These are phyloP conservation scores for Batkoa obscura DNA, from an alignment of 371 early-diverging fungal genomes.

Conservation along the genomic window DNA sequence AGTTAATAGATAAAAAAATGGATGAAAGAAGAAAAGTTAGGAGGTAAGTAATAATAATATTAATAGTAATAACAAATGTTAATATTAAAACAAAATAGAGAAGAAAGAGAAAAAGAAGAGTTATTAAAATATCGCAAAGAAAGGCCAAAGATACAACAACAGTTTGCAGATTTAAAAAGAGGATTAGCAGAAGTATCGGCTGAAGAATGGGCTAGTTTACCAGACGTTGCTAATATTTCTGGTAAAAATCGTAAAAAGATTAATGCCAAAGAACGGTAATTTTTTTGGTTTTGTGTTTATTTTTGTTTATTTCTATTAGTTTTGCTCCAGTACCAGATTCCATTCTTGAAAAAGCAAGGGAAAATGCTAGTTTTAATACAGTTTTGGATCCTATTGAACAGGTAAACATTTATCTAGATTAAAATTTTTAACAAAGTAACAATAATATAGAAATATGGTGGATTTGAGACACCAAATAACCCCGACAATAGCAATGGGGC, in stretches of 20 bases:
- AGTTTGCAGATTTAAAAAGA: conserved; percentile 80
- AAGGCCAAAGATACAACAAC: conserved; percentile 57
- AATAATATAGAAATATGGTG: conserved; percentile 11
- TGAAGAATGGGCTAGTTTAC: conserved; percentile 82
- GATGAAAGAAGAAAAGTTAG: conserved; percentile 66
- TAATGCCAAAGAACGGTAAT: conserved; percentile 20
- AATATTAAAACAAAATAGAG: conserved; percentile 10
- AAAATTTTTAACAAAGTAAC: not conserved
- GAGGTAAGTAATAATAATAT: not conserved
- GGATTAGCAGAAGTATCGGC: conserved; percentile 50
- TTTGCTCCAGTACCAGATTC: conserved; percentile 77
- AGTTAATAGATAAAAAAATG: conserved; percentile 75
- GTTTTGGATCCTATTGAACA: conserved; percentile 33
- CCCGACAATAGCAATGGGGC: conserved; percentile 21
- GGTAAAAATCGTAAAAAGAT: conserved; percentile 55
- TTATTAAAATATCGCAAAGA: conserved; percentile 31
- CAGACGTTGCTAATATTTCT: conserved; percentile 81
- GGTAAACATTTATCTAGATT: not conserved
- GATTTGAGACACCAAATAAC: conserved; percentile 21
- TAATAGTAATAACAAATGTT: too few relatives aligned
- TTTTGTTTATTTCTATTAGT: conserved; percentile 23
- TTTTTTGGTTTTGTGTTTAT: not conserved
- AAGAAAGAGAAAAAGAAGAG: conserved; percentile 37
- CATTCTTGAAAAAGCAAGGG: conserved; percentile 40
- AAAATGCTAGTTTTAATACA: conserved; percentile 27